These are phyloP conservation scores for Coprinopsis cinerea DNA, from an alignment of 768 basidiomycete species.

Conservation along the genomic window DNA sequence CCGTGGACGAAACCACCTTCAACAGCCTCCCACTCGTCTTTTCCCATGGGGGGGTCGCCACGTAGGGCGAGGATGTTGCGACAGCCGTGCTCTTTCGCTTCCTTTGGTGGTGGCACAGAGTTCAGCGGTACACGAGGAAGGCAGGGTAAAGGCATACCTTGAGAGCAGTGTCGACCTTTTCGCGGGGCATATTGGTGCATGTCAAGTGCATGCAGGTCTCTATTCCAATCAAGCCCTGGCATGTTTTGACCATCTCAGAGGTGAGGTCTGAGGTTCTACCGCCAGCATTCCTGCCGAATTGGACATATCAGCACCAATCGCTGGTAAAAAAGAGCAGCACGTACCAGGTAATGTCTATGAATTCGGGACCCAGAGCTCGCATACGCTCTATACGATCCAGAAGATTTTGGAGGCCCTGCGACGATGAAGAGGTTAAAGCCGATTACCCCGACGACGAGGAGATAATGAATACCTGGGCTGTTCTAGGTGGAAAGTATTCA, in stretches of 20 bases:
- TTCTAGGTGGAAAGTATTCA: constrained; percentile 96
- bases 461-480: constrained; percentile 66
- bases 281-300: constrained; percentile 78
- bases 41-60: constrained; percentile 86
- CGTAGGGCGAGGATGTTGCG: constrained; percentile 90
- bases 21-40: constrained; percentile 88
- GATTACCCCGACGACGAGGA: constrained; percentile 1
- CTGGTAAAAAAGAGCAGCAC: constrained; percentile 13
- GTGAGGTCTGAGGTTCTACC: constrained; percentile 94
- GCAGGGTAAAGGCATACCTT: constrained; percentile 43
- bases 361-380: constrained; percentile 91
- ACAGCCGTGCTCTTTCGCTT: constrained; percentile 85
- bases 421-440: not conserved
- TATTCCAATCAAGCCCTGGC: constrained; percentile 86
- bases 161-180: constrained; percentile 90
- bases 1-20: constrained; percentile 89
- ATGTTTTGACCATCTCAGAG: constrained; percentile 89
- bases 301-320: constrained; percentile 2
- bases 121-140: not conserved
- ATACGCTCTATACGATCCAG: constrained; percentile 98
- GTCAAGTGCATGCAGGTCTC: constrained; percentile 99
- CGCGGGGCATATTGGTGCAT: constrained; percentile 97
- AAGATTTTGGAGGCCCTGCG: constrained; percentile 87
- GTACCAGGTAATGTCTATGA: constrained; percentile 96
- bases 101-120: constrained; percentile 39